Percentiles rank a stretch among this genome's conserved stretches.
These are phyloP conservation scores for Rosa persica DNA, from an alignment of 306 rosid species.

Conservation along the genomic window DNA sequence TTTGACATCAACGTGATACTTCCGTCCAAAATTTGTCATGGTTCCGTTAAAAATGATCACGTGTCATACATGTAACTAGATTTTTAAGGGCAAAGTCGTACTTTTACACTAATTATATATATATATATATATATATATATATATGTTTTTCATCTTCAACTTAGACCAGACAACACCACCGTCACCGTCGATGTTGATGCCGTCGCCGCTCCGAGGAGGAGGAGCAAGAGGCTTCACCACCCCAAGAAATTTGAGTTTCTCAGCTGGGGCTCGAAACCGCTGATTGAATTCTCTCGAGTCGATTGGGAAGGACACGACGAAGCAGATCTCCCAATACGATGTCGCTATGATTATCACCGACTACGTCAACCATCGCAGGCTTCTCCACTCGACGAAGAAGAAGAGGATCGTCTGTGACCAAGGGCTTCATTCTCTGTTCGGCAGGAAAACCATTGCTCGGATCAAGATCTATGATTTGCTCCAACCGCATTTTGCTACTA, in stretches of 20 bases:
- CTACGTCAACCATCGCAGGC: constrained; percentile 46
- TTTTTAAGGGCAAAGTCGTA: too few species aligned
- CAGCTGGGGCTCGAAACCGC: constrained; percentile 74
- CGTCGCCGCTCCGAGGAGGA: background rate
- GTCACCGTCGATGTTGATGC: background rate
- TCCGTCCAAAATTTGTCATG: too few species aligned
- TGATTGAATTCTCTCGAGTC: constrained; percentile 59
- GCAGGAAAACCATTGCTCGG: constrained; percentile 60
- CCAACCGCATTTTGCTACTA: constrained; percentile 59
- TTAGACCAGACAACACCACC: background rate
- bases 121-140: too few species aligned
- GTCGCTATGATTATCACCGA: constrained; percentile 50
- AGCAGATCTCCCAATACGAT: constrained; percentile 49
- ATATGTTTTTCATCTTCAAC: too few species aligned
- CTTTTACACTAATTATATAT: too few species aligned
- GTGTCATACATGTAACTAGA: too few species aligned
- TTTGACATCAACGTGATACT: too few species aligned
- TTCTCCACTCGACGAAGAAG: constrained; percentile 54
- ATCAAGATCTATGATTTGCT: constrained; percentile 58
- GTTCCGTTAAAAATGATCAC: too few species aligned
- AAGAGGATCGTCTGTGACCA: constrained; percentile 63
- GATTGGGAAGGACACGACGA: constrained; percentile 53
- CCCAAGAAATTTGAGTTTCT: constrained; percentile 45
- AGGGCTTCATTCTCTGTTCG: constrained; percentile 55
- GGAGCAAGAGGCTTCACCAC: constrained; percentile 1